Base-by-base conservation (phyloP, 352 stramenopile species). In the Phytopythium litorale region DNA sequence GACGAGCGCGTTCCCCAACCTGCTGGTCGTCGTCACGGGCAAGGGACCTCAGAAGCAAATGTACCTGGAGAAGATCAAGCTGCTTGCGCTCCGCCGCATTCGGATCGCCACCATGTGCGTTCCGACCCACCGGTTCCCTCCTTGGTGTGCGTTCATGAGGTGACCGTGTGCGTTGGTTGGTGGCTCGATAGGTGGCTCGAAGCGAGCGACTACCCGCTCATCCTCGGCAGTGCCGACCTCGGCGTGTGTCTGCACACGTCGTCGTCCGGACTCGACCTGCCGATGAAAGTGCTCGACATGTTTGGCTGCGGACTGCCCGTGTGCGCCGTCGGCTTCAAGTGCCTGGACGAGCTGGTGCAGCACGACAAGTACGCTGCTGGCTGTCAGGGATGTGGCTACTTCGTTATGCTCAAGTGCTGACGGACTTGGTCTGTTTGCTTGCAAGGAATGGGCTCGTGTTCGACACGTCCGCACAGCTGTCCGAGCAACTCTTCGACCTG, bases 281-380 rank as follows among this genome's bases (percentile, higher is more conserved):
- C 98, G 7, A 99, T 99, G 97, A 99, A 99, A 63, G 97, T 99
- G 48, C 78, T 99, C 37, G 98, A 99, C 77, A 99, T 99, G 93
- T 99, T 99, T 83, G 98, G 98, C 38, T 98, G 91, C 62, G 84
- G 88, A 16, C 79, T 99, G 38, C 98, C 98, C 19, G 98, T 99
- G 0, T 99, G 96, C 67, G 97, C 97, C 4, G 85, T 98, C 35
- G 78, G 76, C 45, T 99, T 99, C 81, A 76, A 90, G 56, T 99
- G 95, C 64, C 72, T 99, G n/a, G 68, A 77, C 33, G 98, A 99
- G 72, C 89, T 99, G 12, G 96, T 99, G 13, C 69, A 96, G 65
- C 90, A 99, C 78, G 82, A 90, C 54, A 78, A 87, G 55, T 98
- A 97, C 76, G 92, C 72, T 35, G 55, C 55, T 30, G 13, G 3